These are phyloP conservation scores for Aulographum hederae DNA, from an alignment of 2,329 filamentous ascomycete species.

Conservation along the genomic window DNA sequence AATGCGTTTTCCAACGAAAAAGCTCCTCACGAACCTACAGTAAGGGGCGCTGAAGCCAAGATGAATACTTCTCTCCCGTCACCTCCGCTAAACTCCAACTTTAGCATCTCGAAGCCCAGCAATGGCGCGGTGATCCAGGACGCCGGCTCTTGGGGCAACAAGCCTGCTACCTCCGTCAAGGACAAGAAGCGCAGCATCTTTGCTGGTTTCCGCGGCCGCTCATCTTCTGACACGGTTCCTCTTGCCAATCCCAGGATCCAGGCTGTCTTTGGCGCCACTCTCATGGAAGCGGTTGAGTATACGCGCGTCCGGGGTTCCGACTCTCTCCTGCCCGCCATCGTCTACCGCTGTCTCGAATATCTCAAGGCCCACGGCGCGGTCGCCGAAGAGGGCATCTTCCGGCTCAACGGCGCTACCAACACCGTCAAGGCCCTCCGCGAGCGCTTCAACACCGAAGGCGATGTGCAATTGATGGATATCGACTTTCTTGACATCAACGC, in stretches of 20 bases:
- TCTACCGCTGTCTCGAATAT: constrained; percentile 91
- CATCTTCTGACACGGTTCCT: constrained; percentile 59
- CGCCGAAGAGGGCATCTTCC: constrained; percentile 86
- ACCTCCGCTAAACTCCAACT: too few species aligned
- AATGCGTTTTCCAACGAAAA: constrained; percentile 15
- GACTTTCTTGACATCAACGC: constrained; percentile 92
- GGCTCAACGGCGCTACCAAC: constrained; percentile 88
- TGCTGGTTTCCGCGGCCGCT: constrained; percentile 41
- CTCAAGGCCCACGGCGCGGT: constrained; percentile 66
- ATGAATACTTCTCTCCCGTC: too few species aligned
- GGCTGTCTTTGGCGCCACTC: constrained; percentile 70
- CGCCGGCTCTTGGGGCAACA: constrained; percentile 72
- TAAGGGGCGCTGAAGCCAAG: neutral
- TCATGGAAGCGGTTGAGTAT: constrained; percentile 72
- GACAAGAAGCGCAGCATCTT: constrained; percentile 63
- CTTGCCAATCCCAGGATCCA: constrained; percentile 23
- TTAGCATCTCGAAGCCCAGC: constrained; percentile 72
- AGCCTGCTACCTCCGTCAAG: constrained; percentile 44
- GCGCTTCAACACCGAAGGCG: constrained; percentile 82
- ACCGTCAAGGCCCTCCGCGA: constrained; percentile 83
- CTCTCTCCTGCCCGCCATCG: constrained; percentile 71
- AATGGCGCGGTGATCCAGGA: constrained; percentile 76
- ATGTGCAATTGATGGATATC: constrained; percentile 73
- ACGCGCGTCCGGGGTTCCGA: constrained; percentile 56
- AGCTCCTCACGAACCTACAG: neutral